Conservation (phyloP, 2,329 filamentous ascomycete species). For the Ceratocystis huliohia region DNA sequence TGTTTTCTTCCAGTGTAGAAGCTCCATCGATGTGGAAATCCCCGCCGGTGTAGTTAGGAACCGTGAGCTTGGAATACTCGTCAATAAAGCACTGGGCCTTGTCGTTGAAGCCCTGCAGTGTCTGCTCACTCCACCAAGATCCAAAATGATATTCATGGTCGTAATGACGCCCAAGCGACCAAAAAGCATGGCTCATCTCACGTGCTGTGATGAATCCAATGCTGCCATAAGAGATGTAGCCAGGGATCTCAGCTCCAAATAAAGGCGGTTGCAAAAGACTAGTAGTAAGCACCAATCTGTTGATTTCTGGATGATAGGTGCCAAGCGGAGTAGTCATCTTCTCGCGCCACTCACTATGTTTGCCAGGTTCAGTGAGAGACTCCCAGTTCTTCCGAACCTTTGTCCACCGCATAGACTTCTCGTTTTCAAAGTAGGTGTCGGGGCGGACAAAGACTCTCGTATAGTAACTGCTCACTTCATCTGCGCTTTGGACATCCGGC, state of each 20-base stretch:
- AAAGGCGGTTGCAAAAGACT: constrained; percentile 58
- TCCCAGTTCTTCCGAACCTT: constrained; percentile 40
- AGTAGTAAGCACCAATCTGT: constrained; percentile 56
- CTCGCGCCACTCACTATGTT: constrained; percentile 49
- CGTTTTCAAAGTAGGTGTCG: constrained; percentile 45
- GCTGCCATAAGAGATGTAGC: constrained; percentile 56
- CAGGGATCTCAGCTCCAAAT: constrained; percentile 49
- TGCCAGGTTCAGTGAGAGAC: constrained; percentile 45
- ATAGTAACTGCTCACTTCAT: constrained; percentile 46
- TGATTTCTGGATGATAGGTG: constrained; percentile 51
- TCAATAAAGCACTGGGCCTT: constrained; percentile 53
- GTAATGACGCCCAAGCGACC: constrained; percentile 52
- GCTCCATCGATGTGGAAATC: constrained; percentile 44
- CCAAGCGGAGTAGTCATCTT: constrained; percentile 51
- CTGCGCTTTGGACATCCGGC: constrained; percentile 48
- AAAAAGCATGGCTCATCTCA: constrained; percentile 58
- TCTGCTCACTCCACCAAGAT: constrained; percentile 53
- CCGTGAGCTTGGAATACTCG: constrained; percentile 46
- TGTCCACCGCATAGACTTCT: constrained; percentile 37
- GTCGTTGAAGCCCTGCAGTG: constrained; percentile 44
- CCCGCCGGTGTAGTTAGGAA: neutral
- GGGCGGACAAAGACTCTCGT: constrained; percentile 37
- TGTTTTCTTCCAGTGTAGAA: constrained; percentile 55
- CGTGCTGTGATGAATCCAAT: constrained; percentile 56
- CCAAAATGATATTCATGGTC: constrained; percentile 52